These are phyloP conservation scores for Coemansia sp. DNA, from an alignment of 192 early-diverging fungal species.

Conservation along the genomic window DNA sequence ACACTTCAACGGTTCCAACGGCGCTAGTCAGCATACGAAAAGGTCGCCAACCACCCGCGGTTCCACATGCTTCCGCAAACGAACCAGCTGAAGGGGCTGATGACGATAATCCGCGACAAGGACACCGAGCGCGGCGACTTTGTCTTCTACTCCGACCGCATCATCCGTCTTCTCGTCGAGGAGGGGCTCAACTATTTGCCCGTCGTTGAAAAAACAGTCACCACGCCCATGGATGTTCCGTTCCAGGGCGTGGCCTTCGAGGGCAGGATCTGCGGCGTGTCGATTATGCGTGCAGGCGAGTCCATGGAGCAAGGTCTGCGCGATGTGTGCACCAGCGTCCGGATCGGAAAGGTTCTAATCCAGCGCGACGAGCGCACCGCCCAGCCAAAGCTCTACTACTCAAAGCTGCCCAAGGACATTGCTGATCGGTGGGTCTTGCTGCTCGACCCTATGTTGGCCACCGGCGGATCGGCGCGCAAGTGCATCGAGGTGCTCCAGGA, in stretches of 20 bases:
- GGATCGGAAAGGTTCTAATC: slow-evolving; percentile 95
- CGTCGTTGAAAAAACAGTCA: slow-evolving; percentile 73
- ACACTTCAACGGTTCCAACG: background rate
- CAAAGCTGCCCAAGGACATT: slow-evolving; percentile 89
- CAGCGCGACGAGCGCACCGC: slow-evolving; percentile 95
- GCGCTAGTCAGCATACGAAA: slow-evolving; percentile 25
- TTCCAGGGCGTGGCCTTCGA: slow-evolving; percentile 75
- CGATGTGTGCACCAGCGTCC: slow-evolving; percentile 81
- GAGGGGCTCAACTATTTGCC: slow-evolving; percentile 93
- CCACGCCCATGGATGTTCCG: slow-evolving; percentile 73
- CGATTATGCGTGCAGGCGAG: slow-evolving; percentile 97
- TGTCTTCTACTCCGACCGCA: slow-evolving; percentile 89
- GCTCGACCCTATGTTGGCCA: slow-evolving; percentile 96
- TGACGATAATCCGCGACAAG: slow-evolving; percentile 83
- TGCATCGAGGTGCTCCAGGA: slow-evolving; percentile 86
- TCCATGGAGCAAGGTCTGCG: slow-evolving; percentile 83
- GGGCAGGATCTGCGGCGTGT: slow-evolving; percentile 90
- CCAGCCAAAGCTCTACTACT: slow-evolving; percentile 86
- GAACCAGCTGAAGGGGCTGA: slow-evolving; percentile 73
- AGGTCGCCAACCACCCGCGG: slow-evolving; percentile 54
- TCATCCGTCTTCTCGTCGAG: slow-evolving; percentile 87
- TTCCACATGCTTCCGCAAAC: slow-evolving; percentile 70
- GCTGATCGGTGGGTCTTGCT: slow-evolving; percentile 77
- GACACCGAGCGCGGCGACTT: slow-evolving; percentile 83
- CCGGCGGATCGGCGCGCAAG: slow-evolving; percentile 91